Evolutionary conservation across 73 alveolate species (phyloP), one percentile per base, ranked within the genome.

Genomic region (Paramecium bursaria): DNA sequence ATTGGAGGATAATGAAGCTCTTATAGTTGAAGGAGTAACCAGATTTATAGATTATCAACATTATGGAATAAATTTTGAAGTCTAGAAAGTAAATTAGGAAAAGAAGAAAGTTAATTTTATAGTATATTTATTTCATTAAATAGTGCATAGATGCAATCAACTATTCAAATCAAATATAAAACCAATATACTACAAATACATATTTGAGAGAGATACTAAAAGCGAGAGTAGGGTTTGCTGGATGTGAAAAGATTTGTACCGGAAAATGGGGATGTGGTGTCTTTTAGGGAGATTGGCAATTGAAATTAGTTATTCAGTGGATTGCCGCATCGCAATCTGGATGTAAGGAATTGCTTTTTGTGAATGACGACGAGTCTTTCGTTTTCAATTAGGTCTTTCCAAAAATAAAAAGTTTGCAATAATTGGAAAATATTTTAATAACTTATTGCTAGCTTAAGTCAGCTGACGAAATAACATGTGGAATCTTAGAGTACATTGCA

Each of bases 221-320:
- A 52, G 90, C 90, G 7, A 52, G 30, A 44, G 30, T 48, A 31
- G 94, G 92, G 25, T 88, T 88, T 47, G 6, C 48, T 35, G 85
- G 85, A 26, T 42, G 54, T 3, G 9, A 53, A 13, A 50, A 33
- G 5, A 91, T 93, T 13, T 80, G 91, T 13, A 91, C 99, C 25
- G 99, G 99, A 19, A 94, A 94, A 67, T 96, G 99, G 99, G 99
- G 99, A 14, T 96, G 99, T 77, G 99, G 99, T 15, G 98, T 95
- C 2, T 96, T 95, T 93, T 89, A 87, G 13, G 98, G 98, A 23
- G 94, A 96, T 60, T 94, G 94, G 26, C 46, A 90, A 49, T 74
- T 93, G 39, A 96, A 96, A 60, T 86, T 94, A 42, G 15, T 95
- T 19, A 88, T 93, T 31, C 87, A 94, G 80, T 94, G 98, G 98